Conservation (phyloP, 352 stramenopile species). For the Phytophthora boehmeriae region DNA sequence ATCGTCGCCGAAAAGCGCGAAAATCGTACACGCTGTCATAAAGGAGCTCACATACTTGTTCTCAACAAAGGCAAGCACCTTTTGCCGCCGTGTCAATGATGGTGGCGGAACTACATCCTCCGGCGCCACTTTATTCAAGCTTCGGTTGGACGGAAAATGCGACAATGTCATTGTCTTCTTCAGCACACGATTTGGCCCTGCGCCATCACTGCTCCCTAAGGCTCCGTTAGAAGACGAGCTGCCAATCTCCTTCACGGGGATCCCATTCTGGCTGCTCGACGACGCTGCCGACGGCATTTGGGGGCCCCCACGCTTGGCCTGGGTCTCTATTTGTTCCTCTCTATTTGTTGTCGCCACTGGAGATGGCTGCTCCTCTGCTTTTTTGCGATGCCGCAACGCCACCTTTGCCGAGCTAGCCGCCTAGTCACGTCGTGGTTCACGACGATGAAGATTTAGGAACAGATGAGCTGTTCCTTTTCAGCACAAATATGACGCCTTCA, state of each 20-base stretch:
- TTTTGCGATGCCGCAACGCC: constrained; percentile 49
- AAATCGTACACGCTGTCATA: constrained; percentile 82
- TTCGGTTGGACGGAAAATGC: constrained; percentile 50
- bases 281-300: constrained; percentile 38
- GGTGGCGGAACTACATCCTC: constrained; percentile 49
- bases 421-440: constrained; percentile 10
- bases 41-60: constrained; percentile 73
- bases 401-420: constrained; percentile 33
- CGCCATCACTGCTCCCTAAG: constrained; percentile 20
- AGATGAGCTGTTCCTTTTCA: background rate
- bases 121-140: constrained; percentile 70
- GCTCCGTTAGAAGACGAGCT: constrained; percentile 4
- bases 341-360: constrained; percentile 34
- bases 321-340: constrained; percentile 31
- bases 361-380: constrained; percentile 45
- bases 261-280: constrained; percentile 36
- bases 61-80: constrained; percentile 63
- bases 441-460: constrained; percentile 5
- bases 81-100: constrained; percentile 43
- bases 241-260: constrained; percentile 30
- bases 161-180: constrained; percentile 40
- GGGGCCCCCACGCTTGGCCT: constrained; percentile 22
- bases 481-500: background rate
- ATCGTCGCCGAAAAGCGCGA: constrained; percentile 89
- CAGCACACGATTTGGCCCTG: constrained; percentile 36